phyloP scores from a whole-genome alignment of 2,329 filamentous ascomycete genomes.

The Aspergillus sp. region DNA sequence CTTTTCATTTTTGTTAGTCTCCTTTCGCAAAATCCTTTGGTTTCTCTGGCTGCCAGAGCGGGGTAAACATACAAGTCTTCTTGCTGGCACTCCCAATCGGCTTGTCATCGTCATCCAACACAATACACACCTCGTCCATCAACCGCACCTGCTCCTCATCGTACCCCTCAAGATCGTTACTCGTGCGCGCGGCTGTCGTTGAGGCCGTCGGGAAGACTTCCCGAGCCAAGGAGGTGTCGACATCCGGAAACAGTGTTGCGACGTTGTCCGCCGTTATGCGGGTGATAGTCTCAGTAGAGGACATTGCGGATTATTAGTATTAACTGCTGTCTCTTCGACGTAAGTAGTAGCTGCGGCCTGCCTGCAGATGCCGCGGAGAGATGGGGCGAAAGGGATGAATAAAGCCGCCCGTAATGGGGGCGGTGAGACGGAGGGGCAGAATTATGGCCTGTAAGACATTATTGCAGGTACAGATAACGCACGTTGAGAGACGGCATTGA shows the following conservation, averaged over 20 bases:
- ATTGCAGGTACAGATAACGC: too few relatives aligned
- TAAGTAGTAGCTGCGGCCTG: too few relatives aligned
- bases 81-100: constrained; percentile 96
- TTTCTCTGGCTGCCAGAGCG: neutral
- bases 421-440: too few relatives aligned
- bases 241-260: constrained; percentile 78
- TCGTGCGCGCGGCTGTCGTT: constrained; percentile 39
- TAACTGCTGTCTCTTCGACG: too few relatives aligned
- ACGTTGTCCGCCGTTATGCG: constrained; percentile 80
- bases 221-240: constrained; percentile 53
- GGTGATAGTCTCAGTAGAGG: constrained; percentile 41
- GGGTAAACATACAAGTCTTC: constrained; percentile 69
- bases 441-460: too few relatives aligned
- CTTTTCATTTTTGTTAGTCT: constrained; percentile 38
- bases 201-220: constrained; percentile 40
- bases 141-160: constrained; percentile 95
- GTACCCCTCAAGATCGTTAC: constrained; percentile 73
- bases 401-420: too few relatives aligned
- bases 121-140: constrained; percentile 99
- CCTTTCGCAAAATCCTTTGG: neutral
- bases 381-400: neutral
- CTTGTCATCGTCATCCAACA: constrained; percentile 81
- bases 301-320: too few relatives aligned
- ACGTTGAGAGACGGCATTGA: too few relatives aligned
- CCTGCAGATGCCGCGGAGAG: neutral